These are phyloP conservation scores for Pseudonitzschia multistriata DNA, from an alignment of 108 stramenopile species.

Conservation along the genomic window DNA sequence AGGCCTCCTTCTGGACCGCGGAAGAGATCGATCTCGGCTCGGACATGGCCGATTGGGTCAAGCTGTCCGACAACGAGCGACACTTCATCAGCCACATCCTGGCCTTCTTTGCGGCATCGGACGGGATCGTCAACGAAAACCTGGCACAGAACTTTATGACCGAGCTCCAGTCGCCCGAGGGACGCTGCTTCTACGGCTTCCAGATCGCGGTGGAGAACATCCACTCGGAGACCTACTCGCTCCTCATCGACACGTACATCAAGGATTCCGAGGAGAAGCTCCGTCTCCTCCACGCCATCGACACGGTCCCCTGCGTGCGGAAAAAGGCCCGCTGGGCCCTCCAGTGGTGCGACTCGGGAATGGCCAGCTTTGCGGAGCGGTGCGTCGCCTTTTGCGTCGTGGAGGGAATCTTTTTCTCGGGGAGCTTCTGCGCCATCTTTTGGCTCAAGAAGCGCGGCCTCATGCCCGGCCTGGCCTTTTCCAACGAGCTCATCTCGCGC, in stretches of 20 bases:
- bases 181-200: conserved; percentile 90
- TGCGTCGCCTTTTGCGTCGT: conserved; percentile 91
- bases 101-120: conserved; percentile 89
- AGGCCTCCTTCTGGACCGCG: conserved; percentile 97
- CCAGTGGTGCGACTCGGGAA: conserved; percentile 62
- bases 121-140: conserved; percentile 90
- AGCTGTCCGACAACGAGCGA: conserved; percentile 75
- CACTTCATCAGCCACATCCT: conserved; percentile 87
- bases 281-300: conserved; percentile 68
- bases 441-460: conserved; percentile 92
- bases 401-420: conserved; percentile 93
- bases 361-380: conserved; percentile 78
- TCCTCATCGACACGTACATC: conserved; percentile 88
- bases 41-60: conserved; percentile 90
- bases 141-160: conserved; percentile 80
- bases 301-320: conserved; percentile 75
- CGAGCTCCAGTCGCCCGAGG: conserved; percentile 88
- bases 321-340: conserved; percentile 86
- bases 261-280: conserved; percentile 66
- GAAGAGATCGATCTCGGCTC: conserved; percentile 95
- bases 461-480: conserved; percentile 89
- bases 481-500: conserved; percentile 90
- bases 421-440: conserved; percentile 89
- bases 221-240: conserved; percentile 87
- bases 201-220: conserved; percentile 94